A percentile compares a stretch with the other conserved stretches of the same genome.
These are phyloP conservation scores for Albugo candida DNA, from an alignment of 352 stramenopile genomes.

Conservation along the genomic window DNA sequence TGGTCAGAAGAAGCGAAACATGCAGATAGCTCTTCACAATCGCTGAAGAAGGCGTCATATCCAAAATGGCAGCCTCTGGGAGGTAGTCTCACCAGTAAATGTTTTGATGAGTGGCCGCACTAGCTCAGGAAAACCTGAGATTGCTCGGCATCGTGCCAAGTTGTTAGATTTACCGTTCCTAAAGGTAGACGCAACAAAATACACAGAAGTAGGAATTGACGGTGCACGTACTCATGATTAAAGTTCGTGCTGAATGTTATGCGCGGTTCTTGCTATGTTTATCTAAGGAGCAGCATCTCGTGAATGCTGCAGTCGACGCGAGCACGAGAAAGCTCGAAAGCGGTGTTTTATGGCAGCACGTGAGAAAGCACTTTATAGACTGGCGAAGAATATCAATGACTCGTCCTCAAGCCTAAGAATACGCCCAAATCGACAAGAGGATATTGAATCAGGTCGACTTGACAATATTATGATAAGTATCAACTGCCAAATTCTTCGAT, in stretches of 20 bases:
- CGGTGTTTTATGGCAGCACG: slow-evolving; percentile 76
- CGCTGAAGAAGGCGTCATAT: slow-evolving; percentile 92
- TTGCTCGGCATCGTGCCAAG: slow-evolving; percentile 92
- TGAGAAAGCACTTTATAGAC: slow-evolving; percentile 78
- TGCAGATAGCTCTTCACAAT: slow-evolving; percentile 95
- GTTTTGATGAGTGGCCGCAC: slow-evolving; percentile 99
- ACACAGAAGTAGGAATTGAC: slow-evolving; percentile 98
- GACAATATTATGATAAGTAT: too few relatives aligned
- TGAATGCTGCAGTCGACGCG: slow-evolving; percentile 89
- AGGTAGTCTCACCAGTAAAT: slow-evolving; percentile 94
- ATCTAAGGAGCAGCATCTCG: slow-evolving; percentile 45
- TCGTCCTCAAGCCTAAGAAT: too few relatives aligned
- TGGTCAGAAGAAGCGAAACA: slow-evolving; percentile 92
- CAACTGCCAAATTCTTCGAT: too few relatives aligned
- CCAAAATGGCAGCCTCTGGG: slow-evolving; percentile 47
- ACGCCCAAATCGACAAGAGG: too few relatives aligned
- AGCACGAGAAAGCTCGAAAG: slow-evolving; percentile 47
- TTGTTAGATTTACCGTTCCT: slow-evolving; percentile 94
- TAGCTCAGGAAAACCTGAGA: slow-evolving; percentile 96
- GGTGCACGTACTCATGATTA: slow-evolving; percentile 97
- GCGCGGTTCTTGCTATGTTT: background rate
- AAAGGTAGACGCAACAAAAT: slow-evolving; percentile 98
- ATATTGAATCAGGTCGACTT: too few relatives aligned
- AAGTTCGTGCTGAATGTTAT: slow-evolving; percentile 12
- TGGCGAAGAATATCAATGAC: slow-evolving; percentile 20